Evolutionary conservation across 345 rosid species (phyloP), one percentile per base, ranked within the genome.

Genomic region (Brassica nigra): DNA sequence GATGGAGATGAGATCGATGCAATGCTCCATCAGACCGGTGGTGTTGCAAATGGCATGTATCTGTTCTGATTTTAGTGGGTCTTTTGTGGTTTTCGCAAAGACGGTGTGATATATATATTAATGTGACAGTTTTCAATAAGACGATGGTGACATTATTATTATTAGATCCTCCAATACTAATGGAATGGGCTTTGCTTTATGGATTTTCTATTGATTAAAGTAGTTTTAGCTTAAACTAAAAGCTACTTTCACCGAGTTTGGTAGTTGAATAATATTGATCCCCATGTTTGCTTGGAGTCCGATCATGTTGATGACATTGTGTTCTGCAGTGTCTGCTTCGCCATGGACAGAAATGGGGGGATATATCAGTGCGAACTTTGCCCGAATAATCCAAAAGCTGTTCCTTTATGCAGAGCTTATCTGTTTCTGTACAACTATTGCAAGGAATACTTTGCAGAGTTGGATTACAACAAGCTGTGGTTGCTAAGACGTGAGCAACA

Each of bases 1-100:
- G 97, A 92, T 62, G 97, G 96, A 42, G 97, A 92, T 80, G 96
- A 92, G 83, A 91, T 91, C 15, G 96, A 92, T 31, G 96, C 97
- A 0, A 89, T 92, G 96, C 90, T 90, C 58, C 96, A 92, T 81
- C 96, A 91, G 84, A 91, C 96, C 10, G 97, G 97, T 44, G 94
- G 94, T 52, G 57, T 52, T 52, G 57, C 57, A 52, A 52, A n/a
- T 34, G 73, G 39, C 84, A 47, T 55, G 88, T 82, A 36, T 49
- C 70, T 64, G 79, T 80, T 74, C 70, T 74, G 71, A 58, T 28
- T 79, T 37, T 68, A 79, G 65, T 20, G 12, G 6, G 55, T 9
- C 30, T 29, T 71, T 30, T 59, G 30, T 76, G 57, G 57, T 12
- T 42, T 42, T 42, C n/a, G n/a, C 14, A 10, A 42, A 42, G 52